Evolutionary conservation across 768 basidiomycete species (phyloP).

Genomic region (Rubroboletus pulcherrimus): DNA sequence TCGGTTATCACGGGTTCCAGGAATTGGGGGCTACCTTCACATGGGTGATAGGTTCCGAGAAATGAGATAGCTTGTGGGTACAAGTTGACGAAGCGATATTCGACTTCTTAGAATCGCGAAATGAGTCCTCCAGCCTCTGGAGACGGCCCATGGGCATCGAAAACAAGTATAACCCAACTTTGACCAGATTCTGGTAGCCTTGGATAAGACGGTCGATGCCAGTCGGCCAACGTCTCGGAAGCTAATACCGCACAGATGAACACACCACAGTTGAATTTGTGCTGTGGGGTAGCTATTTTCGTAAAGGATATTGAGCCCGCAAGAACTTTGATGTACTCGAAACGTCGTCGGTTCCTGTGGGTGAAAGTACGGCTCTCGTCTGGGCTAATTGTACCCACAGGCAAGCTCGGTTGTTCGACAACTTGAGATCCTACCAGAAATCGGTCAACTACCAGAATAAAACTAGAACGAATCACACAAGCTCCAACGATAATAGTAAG

Average conservation of each 20-base stretch:
- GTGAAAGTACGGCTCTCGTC: not conserved
- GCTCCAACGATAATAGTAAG: not conserved
- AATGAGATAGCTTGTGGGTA: not conserved
- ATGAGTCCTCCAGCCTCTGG: not conserved
- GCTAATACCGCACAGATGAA: not conserved
- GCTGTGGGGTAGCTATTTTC: not conserved
- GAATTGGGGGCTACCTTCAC: not conserved
- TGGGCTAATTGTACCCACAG: not conserved
- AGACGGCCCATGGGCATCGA: not conserved
- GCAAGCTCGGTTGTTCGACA: not conserved
- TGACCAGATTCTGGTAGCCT: not conserved
- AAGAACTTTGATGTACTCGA: not conserved
- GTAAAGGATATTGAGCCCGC: not conserved
- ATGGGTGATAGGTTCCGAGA: not conserved
- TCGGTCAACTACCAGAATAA: not conserved
- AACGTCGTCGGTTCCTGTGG: not conserved
- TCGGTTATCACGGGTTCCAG: not conserved
- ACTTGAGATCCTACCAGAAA: not conserved
- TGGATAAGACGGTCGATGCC: not conserved
- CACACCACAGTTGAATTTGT: conserved; percentile 3
- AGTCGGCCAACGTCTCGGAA: not conserved
- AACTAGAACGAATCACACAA: not conserved
- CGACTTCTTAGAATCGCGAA: not conserved
- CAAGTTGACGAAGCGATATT: not conserved
- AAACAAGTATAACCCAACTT: not conserved